Evolutionary conservation across 768 basidiomycete species (phyloP), one percentile per base, ranked within the genome.

Genomic region (Hygrocybe punicea): DNA sequence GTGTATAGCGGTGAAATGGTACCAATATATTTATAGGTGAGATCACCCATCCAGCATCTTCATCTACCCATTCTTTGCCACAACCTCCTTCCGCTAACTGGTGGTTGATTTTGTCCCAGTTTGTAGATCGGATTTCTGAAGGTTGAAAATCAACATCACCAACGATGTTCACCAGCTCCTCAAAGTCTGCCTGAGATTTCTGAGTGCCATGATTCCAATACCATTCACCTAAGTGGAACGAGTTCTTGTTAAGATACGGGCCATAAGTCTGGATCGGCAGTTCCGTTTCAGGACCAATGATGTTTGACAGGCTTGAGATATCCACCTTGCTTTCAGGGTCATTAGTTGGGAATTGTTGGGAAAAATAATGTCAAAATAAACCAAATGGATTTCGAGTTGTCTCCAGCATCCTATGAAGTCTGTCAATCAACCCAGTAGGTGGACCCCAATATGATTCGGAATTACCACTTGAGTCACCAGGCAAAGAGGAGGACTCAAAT

Each of bases 21-120:
- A 58, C 53, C 24, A 5, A 29, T 36, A 59, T 62, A 14, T 24
- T 55, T 16, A 48, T 49, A 14, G 56, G 33, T 8, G 37, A 51
- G 36, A 33, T 34, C 5, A 17, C 47, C 64, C 64, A 63, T 7
- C 63, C 60, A 23, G 63, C 63, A 21, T 59, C 60, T 58, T 58
- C 16, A 36, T 42, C 53, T 52, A 58, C 46, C n/a, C n/a, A n/a
- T n/a, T 25, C 16, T 16, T 40, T 21, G 40, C 49, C 34, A n/a
- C 24, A 46, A n/a, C n/a, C n/a, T n/a, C n/a, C n/a, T n/a, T n/a
- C n/a, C 16, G 40, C 60, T 2, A 59, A 35, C 29, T 55, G 13
- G 4, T 19, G 16, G 45, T 61, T 36, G 34, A 61, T 49, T 21
- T 51, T 50, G 5, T 19, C 23, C 60, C 60, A 62, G 37, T 57